phyloP scores from a whole-genome alignment of 2,329 filamentous ascomycete species.

The Stagonosporopsis chrysanthemi region DNA sequence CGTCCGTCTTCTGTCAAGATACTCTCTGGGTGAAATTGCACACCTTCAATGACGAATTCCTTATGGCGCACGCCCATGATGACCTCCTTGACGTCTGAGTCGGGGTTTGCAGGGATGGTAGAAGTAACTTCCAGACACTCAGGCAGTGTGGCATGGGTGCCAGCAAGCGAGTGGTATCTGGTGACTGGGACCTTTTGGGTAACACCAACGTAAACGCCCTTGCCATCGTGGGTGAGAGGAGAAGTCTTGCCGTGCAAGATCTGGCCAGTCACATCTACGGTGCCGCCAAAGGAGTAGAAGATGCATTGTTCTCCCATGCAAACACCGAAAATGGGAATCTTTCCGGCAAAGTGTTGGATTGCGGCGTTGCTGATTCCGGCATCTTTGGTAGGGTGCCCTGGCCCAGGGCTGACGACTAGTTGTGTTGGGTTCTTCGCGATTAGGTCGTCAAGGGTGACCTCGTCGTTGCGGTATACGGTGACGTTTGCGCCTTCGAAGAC shows the following conservation, averaged over 20 bases:
- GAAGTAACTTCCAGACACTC: constrained; percentile 87
- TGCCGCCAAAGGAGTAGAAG: constrained; percentile 89
- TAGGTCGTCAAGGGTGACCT: constrained; percentile 84
- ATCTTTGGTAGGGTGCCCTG: constrained; percentile 89
- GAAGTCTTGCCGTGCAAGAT: constrained; percentile 98
- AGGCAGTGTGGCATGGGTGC: constrained; percentile 86
- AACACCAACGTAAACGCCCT: constrained; percentile 89
- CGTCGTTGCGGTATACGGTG: constrained; percentile 89
- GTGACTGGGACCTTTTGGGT: constrained; percentile 85
- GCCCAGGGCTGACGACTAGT: constrained; percentile 91
- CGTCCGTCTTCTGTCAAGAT: constrained; percentile 91
- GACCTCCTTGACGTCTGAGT: constrained; percentile 78
- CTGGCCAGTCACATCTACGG: constrained; percentile 91
- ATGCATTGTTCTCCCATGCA: constrained; percentile 99
- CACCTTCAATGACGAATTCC: constrained; percentile 87
- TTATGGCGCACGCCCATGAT: constrained; percentile 98
- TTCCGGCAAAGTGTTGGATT: constrained; percentile 89
- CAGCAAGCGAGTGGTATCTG: constrained; percentile 93
- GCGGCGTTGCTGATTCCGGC: constrained; percentile 93
- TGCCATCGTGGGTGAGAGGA: constrained; percentile 83
- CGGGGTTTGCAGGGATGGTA: constrained; percentile 76
- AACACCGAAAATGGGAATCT: constrained; percentile 94
- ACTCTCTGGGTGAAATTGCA: constrained; percentile 98
- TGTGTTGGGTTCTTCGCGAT: constrained; percentile 87
- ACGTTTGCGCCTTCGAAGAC: constrained; percentile 94